Evolutionary conservation across 495 filamentous ascomycete species (phyloP).

Genomic region (Amphirosellinia nigrospora): DNA sequence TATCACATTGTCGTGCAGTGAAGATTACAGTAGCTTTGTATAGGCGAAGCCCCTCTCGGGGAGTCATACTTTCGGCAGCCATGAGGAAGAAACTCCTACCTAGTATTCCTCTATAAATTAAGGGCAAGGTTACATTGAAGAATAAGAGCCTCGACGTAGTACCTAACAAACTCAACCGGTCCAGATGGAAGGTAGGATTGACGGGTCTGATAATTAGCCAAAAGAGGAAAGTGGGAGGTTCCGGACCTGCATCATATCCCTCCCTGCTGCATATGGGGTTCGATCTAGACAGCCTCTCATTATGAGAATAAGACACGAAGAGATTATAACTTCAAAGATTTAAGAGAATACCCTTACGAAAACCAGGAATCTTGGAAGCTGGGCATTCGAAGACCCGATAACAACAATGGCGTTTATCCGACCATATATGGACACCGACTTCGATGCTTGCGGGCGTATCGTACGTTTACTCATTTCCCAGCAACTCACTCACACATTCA

Average conservation of each 20-base stretch:
- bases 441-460: slow-evolving; percentile 43
- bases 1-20: too few relatives aligned
- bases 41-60: too few relatives aligned
- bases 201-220: slow-evolving; percentile 12
- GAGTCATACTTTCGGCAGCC: too few relatives aligned
- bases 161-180: background rate
- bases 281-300: background rate
- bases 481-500: background rate
- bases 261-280: background rate
- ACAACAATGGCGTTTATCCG: slow-evolving; percentile 46
- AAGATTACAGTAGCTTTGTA: too few relatives aligned
- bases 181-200: background rate
- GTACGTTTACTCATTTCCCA: slow-evolving; percentile 30
- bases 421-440: slow-evolving; percentile 39
- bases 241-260: too few relatives aligned
- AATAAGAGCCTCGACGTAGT: background rate
- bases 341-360: background rate
- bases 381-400: background rate
- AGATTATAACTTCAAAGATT: background rate
- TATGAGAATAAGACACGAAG: background rate
- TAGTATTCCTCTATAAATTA: background rate
- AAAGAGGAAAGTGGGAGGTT: slow-evolving; percentile 27
- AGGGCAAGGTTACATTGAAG: too few relatives aligned
- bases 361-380: background rate
- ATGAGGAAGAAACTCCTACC: too few relatives aligned